A percentile compares a stretch with the other conserved stretches of the same genome.
Conservation (phyloP, 2,329 filamentous ascomycete species). For the Ceratocystis variospora region DNA sequence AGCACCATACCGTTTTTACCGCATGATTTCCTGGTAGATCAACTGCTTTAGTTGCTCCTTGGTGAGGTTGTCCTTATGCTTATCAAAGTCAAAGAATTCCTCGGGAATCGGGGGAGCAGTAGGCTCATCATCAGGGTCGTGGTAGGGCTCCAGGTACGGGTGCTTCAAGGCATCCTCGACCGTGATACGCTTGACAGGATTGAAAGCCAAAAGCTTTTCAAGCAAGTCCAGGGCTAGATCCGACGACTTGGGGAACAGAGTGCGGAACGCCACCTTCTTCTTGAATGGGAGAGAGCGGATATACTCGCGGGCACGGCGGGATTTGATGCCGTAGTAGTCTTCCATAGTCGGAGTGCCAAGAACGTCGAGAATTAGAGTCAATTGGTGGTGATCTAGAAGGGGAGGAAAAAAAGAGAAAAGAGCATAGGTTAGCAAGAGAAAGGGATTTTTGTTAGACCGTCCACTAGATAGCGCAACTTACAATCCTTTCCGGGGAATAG, state of each 20-base stretch:
- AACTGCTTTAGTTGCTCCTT: constrained; percentile 96
- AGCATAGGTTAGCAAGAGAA: neutral
- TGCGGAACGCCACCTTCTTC: constrained; percentile 98
- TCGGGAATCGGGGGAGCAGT: constrained; percentile 93
- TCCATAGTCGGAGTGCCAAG: constrained; percentile 98
- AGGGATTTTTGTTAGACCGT: too few relatives aligned
- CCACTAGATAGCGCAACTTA: constrained; percentile 34
- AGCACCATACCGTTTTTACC: constrained; percentile 28
- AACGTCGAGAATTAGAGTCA: constrained; percentile 92
- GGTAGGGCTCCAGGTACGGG: constrained; percentile 95
- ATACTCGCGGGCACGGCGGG: constrained; percentile 89
- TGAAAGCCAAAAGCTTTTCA: constrained; percentile 93
- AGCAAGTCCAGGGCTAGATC: constrained; percentile 85
- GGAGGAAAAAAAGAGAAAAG: neutral
- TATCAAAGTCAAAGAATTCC: constrained; percentile 99
- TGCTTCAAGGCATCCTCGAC: constrained; percentile 96
- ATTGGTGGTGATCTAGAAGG: constrained; percentile 75
- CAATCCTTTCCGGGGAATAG: constrained; percentile 97
- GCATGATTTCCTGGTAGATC: constrained; percentile 94
- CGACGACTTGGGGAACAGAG: constrained; percentile 98
- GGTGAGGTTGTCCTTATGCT: constrained; percentile 97
- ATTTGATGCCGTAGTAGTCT: constrained; percentile 99
- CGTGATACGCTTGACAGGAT: constrained; percentile 95
- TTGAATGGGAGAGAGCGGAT: constrained; percentile 97
- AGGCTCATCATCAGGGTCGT: constrained; percentile 96